phyloP scores from a whole-genome alignment of 2,329 filamentous ascomycete genomes.

The Cladobotryum protrusum region DNA sequence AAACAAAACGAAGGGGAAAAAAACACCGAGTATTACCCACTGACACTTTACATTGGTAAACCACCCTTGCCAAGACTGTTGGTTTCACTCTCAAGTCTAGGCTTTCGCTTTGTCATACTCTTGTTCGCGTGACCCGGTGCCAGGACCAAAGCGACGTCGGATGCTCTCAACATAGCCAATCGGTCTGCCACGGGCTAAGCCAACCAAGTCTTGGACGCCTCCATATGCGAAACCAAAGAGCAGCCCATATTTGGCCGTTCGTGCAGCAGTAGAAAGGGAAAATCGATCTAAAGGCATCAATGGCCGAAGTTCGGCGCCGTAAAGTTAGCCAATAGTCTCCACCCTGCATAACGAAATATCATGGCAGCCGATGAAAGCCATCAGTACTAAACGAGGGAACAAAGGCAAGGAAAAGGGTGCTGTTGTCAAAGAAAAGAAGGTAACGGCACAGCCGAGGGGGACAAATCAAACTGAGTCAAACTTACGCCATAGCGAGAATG shows the following conservation, averaged over 20 bases:
- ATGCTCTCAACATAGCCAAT: constrained; percentile 70
- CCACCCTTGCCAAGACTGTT: no score
- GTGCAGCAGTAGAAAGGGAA: constrained; percentile 66
- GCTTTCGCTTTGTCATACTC: no score
- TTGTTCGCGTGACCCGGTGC: constrained; percentile 6
- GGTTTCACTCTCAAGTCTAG: no score
- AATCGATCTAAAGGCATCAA: constrained; percentile 57
- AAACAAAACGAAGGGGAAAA: no score
- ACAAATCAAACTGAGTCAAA: constrained; percentile 14
- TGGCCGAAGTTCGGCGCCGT: constrained; percentile 22
- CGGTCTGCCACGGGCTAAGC: constrained; percentile 61
- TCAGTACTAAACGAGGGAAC: no score
- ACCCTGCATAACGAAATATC: background rate
- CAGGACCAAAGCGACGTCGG: constrained; percentile 34
- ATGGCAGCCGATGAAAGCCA: no score
- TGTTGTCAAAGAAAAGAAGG: no score
- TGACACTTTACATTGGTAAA: no score
- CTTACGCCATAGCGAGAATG: constrained; percentile 82
- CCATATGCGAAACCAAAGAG: constrained; percentile 76
- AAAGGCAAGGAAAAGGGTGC: no score
- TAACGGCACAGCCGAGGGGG: background rate
- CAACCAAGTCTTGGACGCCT: constrained; percentile 69
- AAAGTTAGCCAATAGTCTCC: background rate
- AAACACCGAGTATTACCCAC: no score
- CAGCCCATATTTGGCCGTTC: constrained; percentile 74